These are phyloP conservation scores for Pyrenophora tritici-repentis DNA, from an alignment of 2,329 filamentous ascomycete genomes.

Conservation along the genomic window DNA sequence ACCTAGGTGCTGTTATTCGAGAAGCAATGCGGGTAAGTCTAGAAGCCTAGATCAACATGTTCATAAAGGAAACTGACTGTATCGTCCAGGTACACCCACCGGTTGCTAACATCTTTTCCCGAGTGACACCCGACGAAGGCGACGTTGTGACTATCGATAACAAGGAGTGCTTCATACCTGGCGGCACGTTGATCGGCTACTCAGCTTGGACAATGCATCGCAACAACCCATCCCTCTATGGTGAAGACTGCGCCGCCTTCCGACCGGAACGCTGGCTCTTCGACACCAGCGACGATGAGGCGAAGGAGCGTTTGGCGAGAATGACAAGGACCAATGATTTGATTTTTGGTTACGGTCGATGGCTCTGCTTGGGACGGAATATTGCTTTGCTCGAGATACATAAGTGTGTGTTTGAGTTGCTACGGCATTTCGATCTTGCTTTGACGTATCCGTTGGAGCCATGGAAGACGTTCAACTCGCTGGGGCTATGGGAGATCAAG, in stretches of 20 bases:
- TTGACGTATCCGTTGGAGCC: slow-evolving; percentile 36
- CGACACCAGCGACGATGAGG: slow-evolving; percentile 23
- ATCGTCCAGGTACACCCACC: slow-evolving; percentile 48
- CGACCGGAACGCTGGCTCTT: slow-evolving; percentile 57
- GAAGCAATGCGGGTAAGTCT: slow-evolving; percentile 49
- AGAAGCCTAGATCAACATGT: background rate
- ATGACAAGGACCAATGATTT: slow-evolving; percentile 44
- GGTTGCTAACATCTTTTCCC: slow-evolving; percentile 41
- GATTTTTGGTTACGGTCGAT: slow-evolving; percentile 47
- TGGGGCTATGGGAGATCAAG: slow-evolving; percentile 38
- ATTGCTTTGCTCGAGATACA: slow-evolving; percentile 47
- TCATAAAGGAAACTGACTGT: background rate
- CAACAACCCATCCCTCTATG: slow-evolving; percentile 38
- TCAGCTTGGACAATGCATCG: slow-evolving; percentile 41
- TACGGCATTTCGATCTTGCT: slow-evolving; percentile 41
- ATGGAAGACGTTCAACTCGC: slow-evolving; percentile 35
- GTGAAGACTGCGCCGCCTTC: slow-evolving; percentile 52
- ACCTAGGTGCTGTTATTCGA: slow-evolving; percentile 54
- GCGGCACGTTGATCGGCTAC: slow-evolving; percentile 44
- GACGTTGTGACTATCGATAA: slow-evolving; percentile 38
- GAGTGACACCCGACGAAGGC: slow-evolving; percentile 37
- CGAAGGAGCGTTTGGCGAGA: slow-evolving; percentile 30
- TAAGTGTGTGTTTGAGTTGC: slow-evolving; percentile 50
- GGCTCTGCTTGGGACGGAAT: slow-evolving; percentile 41
- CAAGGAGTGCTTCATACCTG: slow-evolving; percentile 39